Base-by-base conservation (phyloP, 164 flowering plant genomes). In the Stephania japonica region DNA sequence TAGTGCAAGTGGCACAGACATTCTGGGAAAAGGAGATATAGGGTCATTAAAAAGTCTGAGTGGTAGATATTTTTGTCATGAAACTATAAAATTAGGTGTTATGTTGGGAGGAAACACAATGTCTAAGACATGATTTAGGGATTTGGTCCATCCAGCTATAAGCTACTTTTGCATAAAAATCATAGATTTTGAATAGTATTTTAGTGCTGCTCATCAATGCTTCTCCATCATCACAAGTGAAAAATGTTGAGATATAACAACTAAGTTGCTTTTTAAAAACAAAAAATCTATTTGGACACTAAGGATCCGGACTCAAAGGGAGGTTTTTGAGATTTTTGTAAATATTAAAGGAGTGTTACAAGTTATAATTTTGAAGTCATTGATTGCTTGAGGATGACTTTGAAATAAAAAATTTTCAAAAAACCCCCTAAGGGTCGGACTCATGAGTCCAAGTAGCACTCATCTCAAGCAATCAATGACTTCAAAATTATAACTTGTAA, bases 1-100 rank as follows among this genome's bases (percentile, higher is more conserved):
- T 18, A 59, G 21, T 59, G 64, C 64, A 59, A 59, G 64, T 59
- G n/a, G 64, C 64, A 59, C 25, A n/a, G 64, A n/a, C 64, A n/a
- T 59, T 59, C 64, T 59, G 7, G 25, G 64, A 21, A 59, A 59
- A 59, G 64, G 64, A 6, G 64, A 21, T 24, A 59, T 59, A 18
- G n/a, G 64, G 64, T 59, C 23, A 56, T 32, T 32, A 7, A 56
- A 56, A 56, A 56, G 21, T 56, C 0, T 19, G 23, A 24, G 25
- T 18, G 64, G 24, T 59, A 6, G 64, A 59, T 59, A 59, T n/a
- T 5, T 4, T 59, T 59, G 5, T 59, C 21, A n/a, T 59, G 64
- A 24, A 21, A 19, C n/a, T 59, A 50, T 50, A 32, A 59, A 24
- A 59, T 16, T 59, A 3, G 64, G 64, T 59, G 64, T 19, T 59